These are phyloP conservation scores for Gymnopilus junonius DNA, from an alignment of 768 basidiomycete genomes.

Conservation along the genomic window DNA sequence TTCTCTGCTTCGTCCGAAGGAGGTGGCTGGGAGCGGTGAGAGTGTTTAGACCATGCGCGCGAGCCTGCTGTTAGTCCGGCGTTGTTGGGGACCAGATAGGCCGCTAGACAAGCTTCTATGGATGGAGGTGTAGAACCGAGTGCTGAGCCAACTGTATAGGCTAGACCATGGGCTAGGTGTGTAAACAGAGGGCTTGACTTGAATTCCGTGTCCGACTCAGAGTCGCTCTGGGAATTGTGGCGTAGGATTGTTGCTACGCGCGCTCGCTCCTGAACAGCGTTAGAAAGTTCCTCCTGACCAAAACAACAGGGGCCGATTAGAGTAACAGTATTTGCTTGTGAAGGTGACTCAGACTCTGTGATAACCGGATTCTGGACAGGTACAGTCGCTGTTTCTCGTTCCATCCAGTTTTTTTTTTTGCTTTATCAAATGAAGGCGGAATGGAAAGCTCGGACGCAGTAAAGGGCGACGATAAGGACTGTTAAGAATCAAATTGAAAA, in stretches of 20 bases:
- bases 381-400: not conserved
- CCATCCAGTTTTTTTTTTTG: not conserved
- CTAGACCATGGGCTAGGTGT: conserved; percentile 56
- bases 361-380: not conserved
- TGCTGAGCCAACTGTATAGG: conserved; percentile 65
- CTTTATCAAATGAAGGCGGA: not conserved
- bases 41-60: conserved; percentile 71
- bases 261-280: conserved; percentile 40
- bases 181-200: conserved; percentile 36
- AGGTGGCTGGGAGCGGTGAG: conserved; percentile 50
- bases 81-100: conserved; percentile 54
- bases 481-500: not conserved
- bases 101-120: conserved; percentile 49
- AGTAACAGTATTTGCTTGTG: not conserved
- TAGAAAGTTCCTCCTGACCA: conserved; percentile 49
- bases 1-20: conserved; percentile 11
- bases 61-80: conserved; percentile 60
- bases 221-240: not conserved
- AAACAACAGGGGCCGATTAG: conserved; percentile 40
- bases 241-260: conserved; percentile 31
- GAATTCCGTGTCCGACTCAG: conserved; percentile 18
- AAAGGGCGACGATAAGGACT: not conserved
- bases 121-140: conserved; percentile 54
- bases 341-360: not conserved
- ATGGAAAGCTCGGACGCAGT: not conserved